Conservation (phyloP, 169 alveolate genomes). For the Plasmodium vivax region DNA sequence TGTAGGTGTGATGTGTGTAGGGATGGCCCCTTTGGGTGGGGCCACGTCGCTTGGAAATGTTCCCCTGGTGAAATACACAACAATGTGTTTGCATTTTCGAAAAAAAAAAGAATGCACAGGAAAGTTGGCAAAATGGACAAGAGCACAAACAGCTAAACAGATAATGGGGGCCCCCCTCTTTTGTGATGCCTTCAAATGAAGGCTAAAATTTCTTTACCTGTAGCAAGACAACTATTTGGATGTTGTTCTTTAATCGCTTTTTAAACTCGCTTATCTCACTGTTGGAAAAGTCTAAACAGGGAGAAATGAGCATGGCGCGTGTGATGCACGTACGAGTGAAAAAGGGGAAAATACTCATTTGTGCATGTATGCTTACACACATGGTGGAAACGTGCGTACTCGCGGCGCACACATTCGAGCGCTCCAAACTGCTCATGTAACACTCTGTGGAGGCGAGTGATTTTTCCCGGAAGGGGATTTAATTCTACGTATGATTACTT, state of each 20-base stretch:
- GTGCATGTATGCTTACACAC: not conserved
- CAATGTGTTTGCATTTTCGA: not conserved
- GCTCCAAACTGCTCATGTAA: not conserved
- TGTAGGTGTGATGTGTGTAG: not conserved
- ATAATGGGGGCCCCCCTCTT: not conserved
- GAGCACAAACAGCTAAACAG: not conserved
- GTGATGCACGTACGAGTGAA: not conserved
- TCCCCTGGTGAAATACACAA: not conserved
- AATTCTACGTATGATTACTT: constrained; percentile 38
- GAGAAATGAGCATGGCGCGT: not conserved
- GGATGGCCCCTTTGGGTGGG: not conserved
- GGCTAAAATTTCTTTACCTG: constrained; percentile 39
- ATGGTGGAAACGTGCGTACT: not conserved
- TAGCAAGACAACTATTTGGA: constrained; percentile 69
- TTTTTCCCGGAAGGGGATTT: not conserved
- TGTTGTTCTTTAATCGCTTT: constrained; percentile 61
- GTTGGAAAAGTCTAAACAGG: constrained; percentile 45
- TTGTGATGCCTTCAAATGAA: not conserved
- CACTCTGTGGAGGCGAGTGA: not conserved
- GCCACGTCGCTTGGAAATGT: not conserved
- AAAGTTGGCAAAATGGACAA: not conserved
- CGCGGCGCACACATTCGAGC: not conserved
- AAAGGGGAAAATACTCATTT: not conserved
- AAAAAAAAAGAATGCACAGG: not conserved
- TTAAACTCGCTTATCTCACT: constrained; percentile 66